Conservation (phyloP, 1,284 basidiomycete species). For the Trichosporon sp. region DNA sequence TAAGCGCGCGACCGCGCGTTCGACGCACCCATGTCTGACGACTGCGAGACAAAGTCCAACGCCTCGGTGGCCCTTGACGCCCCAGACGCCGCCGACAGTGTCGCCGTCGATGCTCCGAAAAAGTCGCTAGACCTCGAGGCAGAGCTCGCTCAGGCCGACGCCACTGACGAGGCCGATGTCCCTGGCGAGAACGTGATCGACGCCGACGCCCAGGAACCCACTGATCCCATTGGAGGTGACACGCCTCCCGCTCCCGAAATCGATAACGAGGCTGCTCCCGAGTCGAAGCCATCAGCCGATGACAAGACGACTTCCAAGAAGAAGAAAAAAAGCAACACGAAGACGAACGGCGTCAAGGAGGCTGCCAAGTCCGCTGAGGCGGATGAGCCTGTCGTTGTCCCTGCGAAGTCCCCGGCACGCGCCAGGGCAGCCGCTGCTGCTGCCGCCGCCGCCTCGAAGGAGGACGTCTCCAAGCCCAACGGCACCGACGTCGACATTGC, state of each 20-base stretch:
- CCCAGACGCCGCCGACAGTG: background rate
- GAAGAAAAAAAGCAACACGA: background rate
- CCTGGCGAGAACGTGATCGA: background rate
- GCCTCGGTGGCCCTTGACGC: conserved; percentile 4
- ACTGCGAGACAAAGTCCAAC: conserved; percentile 10
- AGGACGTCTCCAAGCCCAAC: background rate
- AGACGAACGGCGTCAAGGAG: background rate
- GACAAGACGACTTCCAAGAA: background rate
- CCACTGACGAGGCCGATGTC: background rate
- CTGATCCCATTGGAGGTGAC: background rate
- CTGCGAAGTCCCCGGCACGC: background rate
- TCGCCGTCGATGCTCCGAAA: background rate
- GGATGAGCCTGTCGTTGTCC: background rate
- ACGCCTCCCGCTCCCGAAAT: background rate
- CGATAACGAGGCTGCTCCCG: background rate
- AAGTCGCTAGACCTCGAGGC: background rate
- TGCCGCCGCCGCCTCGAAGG: background rate
- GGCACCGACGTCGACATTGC: background rate
- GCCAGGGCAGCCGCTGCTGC: background rate
- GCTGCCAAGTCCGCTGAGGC: background rate
- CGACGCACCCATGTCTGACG: conserved; percentile 12
- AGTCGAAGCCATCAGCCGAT: background rate
- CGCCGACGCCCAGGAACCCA: conserved; percentile 18
- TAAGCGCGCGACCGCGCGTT: conserved; percentile 6
- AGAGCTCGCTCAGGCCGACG: background rate